These are phyloP conservation scores for Citrus maxima DNA, from an alignment of 345 rosid genomes.

Conservation along the genomic window DNA sequence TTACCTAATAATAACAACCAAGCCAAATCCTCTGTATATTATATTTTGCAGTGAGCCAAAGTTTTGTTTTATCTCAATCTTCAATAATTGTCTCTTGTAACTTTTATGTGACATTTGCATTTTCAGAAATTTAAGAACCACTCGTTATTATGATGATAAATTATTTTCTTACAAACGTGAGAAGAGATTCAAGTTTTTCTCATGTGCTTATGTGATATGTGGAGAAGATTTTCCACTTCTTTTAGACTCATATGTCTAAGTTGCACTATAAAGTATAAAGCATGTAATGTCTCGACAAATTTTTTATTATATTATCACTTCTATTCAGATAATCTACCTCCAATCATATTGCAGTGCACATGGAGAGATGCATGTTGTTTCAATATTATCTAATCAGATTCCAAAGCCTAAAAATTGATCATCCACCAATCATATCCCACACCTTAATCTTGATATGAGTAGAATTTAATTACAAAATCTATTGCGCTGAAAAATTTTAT, in stretches of 20 bases:
- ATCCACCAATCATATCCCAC: neutral
- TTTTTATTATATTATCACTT: too few relatives aligned
- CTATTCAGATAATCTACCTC: too few relatives aligned
- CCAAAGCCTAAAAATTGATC: neutral
- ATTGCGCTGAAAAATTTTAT: too few relatives aligned
- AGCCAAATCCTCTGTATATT: neutral
- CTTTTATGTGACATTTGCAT: neutral
- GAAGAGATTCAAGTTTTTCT: too few relatives aligned
- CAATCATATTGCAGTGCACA: neutral
- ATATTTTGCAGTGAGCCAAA: neutral
- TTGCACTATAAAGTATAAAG: too few relatives aligned
- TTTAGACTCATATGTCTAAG: too few relatives aligned
- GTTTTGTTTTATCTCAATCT: neutral
- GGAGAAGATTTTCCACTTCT: too few relatives aligned
- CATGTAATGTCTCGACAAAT: too few relatives aligned
- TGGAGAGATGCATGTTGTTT: neutral
- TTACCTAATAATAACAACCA: slow-evolving; percentile 4
- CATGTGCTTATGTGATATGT: too few relatives aligned
- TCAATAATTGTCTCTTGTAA: neutral
- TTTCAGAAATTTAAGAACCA: too few relatives aligned
- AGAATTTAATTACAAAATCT: neutral
- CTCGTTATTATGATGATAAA: too few relatives aligned
- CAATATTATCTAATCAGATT: neutral
- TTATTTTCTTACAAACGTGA: too few relatives aligned
- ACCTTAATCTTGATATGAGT: neutral